Evolutionary conservation across 1,139 yeast species (phyloP).

Genomic region (Geotrichum klebahnii): DNA sequence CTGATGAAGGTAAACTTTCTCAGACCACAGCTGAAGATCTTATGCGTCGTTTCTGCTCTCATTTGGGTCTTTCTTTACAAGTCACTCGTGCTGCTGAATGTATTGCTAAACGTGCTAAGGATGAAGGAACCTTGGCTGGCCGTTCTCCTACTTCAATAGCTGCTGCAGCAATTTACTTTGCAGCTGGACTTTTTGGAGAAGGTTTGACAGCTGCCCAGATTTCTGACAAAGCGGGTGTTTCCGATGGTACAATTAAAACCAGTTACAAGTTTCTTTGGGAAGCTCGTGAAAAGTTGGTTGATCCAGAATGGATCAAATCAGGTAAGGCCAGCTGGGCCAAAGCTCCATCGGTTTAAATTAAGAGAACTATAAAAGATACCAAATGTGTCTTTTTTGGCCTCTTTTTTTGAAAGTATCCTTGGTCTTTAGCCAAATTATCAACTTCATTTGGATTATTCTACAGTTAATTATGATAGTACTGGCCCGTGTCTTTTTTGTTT

Average conservation of each 20-base stretch:
- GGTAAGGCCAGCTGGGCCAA: constrained; percentile 59
- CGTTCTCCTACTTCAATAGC: constrained; percentile 97
- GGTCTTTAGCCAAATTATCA: too few relatives aligned
- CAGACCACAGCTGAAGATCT: constrained; percentile 86
- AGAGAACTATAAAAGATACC: too few relatives aligned
- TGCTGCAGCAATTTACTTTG: constrained; percentile 94
- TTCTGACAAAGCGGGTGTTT: constrained; percentile 93
- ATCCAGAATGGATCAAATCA: constrained; percentile 68
- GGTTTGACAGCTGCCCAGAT: constrained; percentile 65
- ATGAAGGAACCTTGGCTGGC: constrained; percentile 91
- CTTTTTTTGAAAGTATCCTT: too few relatives aligned
- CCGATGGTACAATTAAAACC: constrained; percentile 95
- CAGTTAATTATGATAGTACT: too few relatives aligned
- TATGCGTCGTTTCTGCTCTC: constrained; percentile 92
- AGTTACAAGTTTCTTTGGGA: constrained; percentile 81
- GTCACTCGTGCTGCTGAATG: constrained; percentile 91
- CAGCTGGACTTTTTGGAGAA: constrained; percentile 74
- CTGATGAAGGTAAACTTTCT: constrained; percentile 55
- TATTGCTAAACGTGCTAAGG: constrained; percentile 84
- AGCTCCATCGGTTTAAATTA: constrained; percentile 49
- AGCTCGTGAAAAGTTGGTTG: constrained; percentile 65
- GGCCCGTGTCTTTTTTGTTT: too few relatives aligned
- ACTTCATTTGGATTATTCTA: too few relatives aligned
- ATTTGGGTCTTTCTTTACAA: constrained; percentile 78
- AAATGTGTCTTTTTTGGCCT: too few relatives aligned